A percentile compares a stretch with the other conserved stretches of the same genome.
These are phyloP conservation scores for Xylariales sp. DNA, from an alignment of 2,329 filamentous ascomycete species.

Conservation along the genomic window DNA sequence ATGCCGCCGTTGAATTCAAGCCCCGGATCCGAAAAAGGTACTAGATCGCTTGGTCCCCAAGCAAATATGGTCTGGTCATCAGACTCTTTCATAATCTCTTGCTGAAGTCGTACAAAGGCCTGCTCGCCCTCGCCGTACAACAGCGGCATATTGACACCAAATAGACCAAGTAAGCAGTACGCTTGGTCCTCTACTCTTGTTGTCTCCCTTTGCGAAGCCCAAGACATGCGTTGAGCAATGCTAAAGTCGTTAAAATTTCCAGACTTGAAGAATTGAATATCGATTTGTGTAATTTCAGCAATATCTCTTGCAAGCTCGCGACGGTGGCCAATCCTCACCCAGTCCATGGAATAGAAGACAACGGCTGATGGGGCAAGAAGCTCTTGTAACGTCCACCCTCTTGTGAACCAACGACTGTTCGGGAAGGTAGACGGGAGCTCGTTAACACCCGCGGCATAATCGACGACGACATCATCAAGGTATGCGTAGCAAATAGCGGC, in stretches of 20 bases:
- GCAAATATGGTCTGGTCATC: constrained; percentile 27
- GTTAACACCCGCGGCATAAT: background rate
- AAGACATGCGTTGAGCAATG: constrained; percentile 29
- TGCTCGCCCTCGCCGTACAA: constrained; percentile 12
- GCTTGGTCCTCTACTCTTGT: constrained; percentile 25
- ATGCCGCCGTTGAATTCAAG: constrained; percentile 3
- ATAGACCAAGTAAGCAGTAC: constrained; percentile 28
- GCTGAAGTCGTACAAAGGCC: constrained; percentile 20
- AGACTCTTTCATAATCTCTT: constrained; percentile 24
- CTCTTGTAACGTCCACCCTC: constrained; percentile 25
- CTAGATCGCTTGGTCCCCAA: background rate
- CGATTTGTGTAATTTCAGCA: constrained; percentile 16
- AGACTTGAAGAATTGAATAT: constrained; percentile 2
- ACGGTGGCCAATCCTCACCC: constrained; percentile 13
- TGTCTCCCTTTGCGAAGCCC: constrained; percentile 22
- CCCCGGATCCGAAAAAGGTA: too few species aligned
- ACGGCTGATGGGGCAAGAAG: constrained; percentile 19
- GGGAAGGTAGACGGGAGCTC: constrained; percentile 1
- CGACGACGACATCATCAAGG: constrained; percentile 12
- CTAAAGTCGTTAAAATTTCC: constrained; percentile 23
- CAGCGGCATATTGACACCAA: constrained; percentile 28
- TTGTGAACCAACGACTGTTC: constrained; percentile 17
- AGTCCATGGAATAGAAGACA: constrained; percentile 18
- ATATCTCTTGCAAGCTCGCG: constrained; percentile 6
- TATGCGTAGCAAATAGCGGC: constrained; percentile 26